Base-by-base conservation (phyloP, 2,329 filamentous ascomycete species). In the Parastagonospora nodorum region DNA sequence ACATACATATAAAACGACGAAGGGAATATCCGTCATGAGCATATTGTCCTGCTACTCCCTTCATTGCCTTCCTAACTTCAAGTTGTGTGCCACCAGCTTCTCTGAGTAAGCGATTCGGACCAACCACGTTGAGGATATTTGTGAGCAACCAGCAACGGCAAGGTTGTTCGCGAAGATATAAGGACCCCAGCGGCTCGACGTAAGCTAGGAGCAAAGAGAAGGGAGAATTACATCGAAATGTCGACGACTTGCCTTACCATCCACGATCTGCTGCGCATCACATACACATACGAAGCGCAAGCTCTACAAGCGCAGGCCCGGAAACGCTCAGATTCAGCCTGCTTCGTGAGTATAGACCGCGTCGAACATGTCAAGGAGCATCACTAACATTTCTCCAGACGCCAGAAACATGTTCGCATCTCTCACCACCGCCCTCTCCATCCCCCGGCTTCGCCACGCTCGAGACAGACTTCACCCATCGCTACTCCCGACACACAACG, bases 191-290 rank as follows among this genome's bases (percentile, higher is more conserved):
- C 30, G 19, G 19, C n/a, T 31, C 28, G 29, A 8, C 11, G 11
- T 12, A 16, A 32, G 6, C 9, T 40, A 36, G 11, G 32, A 16
- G 30, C 24, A 14, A 28, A 31, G 12, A 44, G 10, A 32, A 16
- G 29, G 44, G n/a, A 27, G 29, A 15, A 4, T 19, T 30, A 24
- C 32, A 30, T 7, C 42, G 57, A 43, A 10, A 71, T 71, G 68
- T 70, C 68, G 52, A 71, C 68, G 5, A 63, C 52, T n/a, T 61
- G 62, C 47, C 48, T 71, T 4, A 61, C 66, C 8, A 51, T 71
- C 37, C 58, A 70, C 55, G 68, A 71, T 37, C 51, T 71, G 8
- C 60, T 71, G 12, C 68, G 68, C 54, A 69, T 71, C 50, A 69
- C 68, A 15, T 69, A 69, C 43, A 65, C 61, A 1, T 71, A 71